A percentile compares a stretch with the other conserved stretches of the same genome.
These are phyloP conservation scores for Cercophora samala DNA, from an alignment of 495 filamentous ascomycete species.

Conservation along the genomic window DNA sequence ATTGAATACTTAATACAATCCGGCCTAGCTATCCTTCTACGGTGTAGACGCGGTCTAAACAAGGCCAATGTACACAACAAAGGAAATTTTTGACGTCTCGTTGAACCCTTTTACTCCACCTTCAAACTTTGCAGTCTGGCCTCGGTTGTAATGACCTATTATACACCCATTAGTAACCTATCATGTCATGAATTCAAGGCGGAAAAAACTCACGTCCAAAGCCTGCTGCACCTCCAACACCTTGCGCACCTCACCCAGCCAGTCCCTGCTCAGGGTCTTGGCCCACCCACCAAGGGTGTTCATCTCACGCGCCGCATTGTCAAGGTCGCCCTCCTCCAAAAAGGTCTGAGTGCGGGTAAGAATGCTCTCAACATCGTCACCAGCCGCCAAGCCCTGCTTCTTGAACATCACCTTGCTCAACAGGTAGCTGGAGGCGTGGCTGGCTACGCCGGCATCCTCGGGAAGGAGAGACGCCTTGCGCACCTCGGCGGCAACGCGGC, in stretches of 20 bases:
- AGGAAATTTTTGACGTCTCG: slow-evolving; percentile 5
- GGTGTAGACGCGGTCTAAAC: slow-evolving; percentile 14
- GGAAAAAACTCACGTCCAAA: slow-evolving; percentile 68
- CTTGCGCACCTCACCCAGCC: slow-evolving; percentile 81
- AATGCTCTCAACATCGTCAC: slow-evolving; percentile 92
- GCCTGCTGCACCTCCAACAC: slow-evolving; percentile 94
- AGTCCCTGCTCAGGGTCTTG: slow-evolving; percentile 87
- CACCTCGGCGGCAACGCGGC: slow-evolving; percentile 87
- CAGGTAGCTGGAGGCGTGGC: slow-evolving; percentile 81
- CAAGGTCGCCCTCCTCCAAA: slow-evolving; percentile 87
- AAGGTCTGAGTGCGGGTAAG: slow-evolving; percentile 81
- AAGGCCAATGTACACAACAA: slow-evolving; percentile 25
- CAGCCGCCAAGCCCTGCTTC: slow-evolving; percentile 80
- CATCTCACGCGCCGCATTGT: slow-evolving; percentile 91
- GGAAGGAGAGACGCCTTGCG: slow-evolving; percentile 89
- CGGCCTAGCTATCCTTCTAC: background rate
- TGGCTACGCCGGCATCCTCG: slow-evolving; percentile 88
- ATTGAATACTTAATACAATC: slow-evolving; percentile 24
- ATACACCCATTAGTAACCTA: slow-evolving; percentile 20
- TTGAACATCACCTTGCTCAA: slow-evolving; percentile 91
- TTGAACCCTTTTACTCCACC: slow-evolving; percentile 41
- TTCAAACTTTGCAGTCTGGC: slow-evolving; percentile 60
- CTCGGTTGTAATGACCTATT: slow-evolving; percentile 58
- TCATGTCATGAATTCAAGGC: slow-evolving; percentile 8
- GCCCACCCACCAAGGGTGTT: slow-evolving; percentile 89